These are phyloP conservation scores for Isabelozyma gotoi DNA, from an alignment of 805 yeast species.

Conservation along the genomic window DNA sequence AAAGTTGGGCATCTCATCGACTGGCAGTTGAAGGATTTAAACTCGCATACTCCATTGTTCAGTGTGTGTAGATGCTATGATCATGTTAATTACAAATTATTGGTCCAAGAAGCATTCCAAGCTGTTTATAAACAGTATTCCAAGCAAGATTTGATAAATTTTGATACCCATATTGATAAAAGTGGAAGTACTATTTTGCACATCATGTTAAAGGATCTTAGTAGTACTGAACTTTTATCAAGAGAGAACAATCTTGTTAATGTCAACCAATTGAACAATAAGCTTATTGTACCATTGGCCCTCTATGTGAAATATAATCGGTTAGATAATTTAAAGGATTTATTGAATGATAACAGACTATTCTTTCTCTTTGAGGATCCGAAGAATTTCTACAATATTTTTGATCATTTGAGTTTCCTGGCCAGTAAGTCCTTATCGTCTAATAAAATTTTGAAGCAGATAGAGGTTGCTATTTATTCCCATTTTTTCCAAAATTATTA, in stretches of 20 bases:
- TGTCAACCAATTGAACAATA: constrained; percentile 59
- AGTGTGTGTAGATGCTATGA: constrained; percentile 80
- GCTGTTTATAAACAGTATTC: constrained; percentile 47
- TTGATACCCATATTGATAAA: constrained; percentile 65
- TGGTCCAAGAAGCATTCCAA: constrained; percentile 48
- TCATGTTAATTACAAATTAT: constrained; percentile 55
- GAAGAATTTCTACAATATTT: constrained; percentile 31
- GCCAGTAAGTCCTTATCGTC: constrained; percentile 22
- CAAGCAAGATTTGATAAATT: constrained; percentile 31
- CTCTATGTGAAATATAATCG: constrained; percentile 69
- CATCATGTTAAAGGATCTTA: constrained; percentile 54
- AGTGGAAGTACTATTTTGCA: constrained; percentile 80
- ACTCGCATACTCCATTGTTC: constrained; percentile 76
- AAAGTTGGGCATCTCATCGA: constrained; percentile 58
- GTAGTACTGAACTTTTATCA: constrained; percentile 22
- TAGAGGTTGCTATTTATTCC: constrained; percentile 20
- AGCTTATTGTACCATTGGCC: constrained; percentile 68
- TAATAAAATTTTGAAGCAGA: constrained; percentile 16
- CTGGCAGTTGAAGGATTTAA: constrained; percentile 67
- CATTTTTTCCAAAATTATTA: constrained; percentile 19
- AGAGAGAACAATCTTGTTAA: constrained; percentile 31
- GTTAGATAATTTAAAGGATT: constrained; percentile 50
- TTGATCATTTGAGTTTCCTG: constrained; percentile 37
- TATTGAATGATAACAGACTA: constrained; percentile 52
- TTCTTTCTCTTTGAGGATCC: constrained; percentile 34